Evolutionary conservation across 2,329 filamentous ascomycete species (phyloP).

Genomic region (Fusarium penzigii): DNA sequence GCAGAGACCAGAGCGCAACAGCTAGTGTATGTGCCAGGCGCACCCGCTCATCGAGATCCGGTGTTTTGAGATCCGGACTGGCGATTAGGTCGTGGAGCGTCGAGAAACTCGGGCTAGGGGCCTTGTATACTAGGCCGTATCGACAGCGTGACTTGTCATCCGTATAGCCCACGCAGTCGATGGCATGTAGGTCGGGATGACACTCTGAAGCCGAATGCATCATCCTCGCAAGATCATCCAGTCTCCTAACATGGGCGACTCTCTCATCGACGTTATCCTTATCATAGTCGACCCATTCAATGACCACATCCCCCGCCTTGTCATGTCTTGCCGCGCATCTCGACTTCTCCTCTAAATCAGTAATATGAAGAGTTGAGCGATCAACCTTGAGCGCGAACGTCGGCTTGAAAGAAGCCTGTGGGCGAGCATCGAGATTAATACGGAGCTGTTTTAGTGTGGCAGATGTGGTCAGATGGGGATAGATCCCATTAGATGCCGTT

Average conservation of each 20-base stretch:
- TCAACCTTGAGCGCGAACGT: constrained; percentile 44
- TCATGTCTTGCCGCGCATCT: constrained; percentile 38
- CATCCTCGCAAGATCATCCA: constrained; percentile 49
- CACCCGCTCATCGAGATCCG: constrained; percentile 46
- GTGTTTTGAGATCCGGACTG: constrained; percentile 42
- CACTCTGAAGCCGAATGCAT: constrained; percentile 46
- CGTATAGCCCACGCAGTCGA: constrained; percentile 50
- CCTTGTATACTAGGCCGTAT: constrained; percentile 47
- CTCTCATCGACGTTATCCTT: constrained; percentile 42
- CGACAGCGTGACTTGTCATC: constrained; percentile 41
- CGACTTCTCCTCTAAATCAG: constrained; percentile 4
- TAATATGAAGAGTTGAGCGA: constrained; percentile 32
- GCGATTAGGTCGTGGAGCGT: constrained; percentile 42
- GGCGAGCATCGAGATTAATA: constrained; percentile 47
- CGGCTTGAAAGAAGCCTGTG: constrained; percentile 42
- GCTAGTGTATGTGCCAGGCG: constrained; percentile 44
- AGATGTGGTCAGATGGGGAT: constrained; percentile 44
- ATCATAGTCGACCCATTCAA: constrained; percentile 50
- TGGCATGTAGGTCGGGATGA: constrained; percentile 48
- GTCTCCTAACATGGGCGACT: constrained; percentile 44
- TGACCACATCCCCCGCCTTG: constrained; percentile 37
- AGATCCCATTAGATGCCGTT: constrained; percentile 41
- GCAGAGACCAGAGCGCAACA: constrained; percentile 50
- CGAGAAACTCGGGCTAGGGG: constrained; percentile 38
- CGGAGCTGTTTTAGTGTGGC: constrained; percentile 47